These are phyloP conservation scores for Thraustochytrium sp. DNA, from an alignment of 352 stramenopile species.

Conservation along the genomic window DNA sequence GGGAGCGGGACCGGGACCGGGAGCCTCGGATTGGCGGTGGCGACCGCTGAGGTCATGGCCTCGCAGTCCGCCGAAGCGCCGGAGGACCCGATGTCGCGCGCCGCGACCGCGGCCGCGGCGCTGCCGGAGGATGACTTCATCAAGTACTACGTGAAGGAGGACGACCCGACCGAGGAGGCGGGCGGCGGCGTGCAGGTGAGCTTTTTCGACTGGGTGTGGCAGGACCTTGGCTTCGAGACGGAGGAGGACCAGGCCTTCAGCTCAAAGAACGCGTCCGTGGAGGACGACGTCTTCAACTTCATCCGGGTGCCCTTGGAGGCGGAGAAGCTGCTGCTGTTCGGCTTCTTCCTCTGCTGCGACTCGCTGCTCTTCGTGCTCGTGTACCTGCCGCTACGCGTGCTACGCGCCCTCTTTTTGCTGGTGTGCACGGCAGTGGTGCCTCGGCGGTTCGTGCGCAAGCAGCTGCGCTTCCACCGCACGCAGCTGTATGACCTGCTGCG, in stretches of 20 bases:
- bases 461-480: constrained; percentile 63
- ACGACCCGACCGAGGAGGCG: not conserved
- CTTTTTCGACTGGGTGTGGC: constrained; percentile 31
- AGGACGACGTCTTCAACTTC: constrained; percentile 68
- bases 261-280: constrained; percentile 28
- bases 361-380: constrained; percentile 95
- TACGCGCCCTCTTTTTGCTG: constrained; percentile 65
- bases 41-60: too few species aligned
- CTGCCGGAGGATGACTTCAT: constrained; percentile 39
- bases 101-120: not conserved
- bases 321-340: constrained; percentile 81
- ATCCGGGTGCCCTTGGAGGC: constrained; percentile 65
- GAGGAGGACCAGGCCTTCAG: constrained; percentile 28
- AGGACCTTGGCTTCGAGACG: constrained; percentile 19
- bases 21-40: too few species aligned
- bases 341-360: constrained; percentile 88
- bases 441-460: not conserved
- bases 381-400: constrained; percentile 84
- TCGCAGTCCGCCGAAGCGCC: too few species aligned
- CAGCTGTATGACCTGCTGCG: constrained; percentile 86
- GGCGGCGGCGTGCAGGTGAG: not conserved
- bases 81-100: too few species aligned
- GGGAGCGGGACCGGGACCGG: too few species aligned
- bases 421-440: constrained; percentile 8
- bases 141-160: constrained; percentile 31